Evolutionary conservation across 1,139 yeast genomes (phyloP), one percentile per base, ranked within the genome.

Genomic region (Blastobotrys petasosporus): DNA sequence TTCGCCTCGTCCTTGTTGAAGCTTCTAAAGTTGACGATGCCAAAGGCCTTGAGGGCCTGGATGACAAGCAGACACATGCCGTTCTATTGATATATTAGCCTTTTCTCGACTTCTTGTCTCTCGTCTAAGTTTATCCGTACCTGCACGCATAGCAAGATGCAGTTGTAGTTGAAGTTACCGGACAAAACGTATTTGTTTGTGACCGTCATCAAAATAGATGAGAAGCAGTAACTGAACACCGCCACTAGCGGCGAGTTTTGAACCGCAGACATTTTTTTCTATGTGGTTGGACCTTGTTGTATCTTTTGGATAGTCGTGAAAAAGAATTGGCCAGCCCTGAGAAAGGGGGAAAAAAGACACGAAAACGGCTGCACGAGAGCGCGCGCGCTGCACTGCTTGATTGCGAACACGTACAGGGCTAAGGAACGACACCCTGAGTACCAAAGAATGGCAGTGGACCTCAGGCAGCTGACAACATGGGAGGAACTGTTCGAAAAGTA

Each of bases 161-260:
- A 88, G 73, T 88, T 87, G 77, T 92, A 79, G 74, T 90, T 92
- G 75, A 92, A 92, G 46, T 75, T 69, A 53, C 77, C 75, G 41
- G 90, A 82, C 50, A 92, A 82, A 51, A 92, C 97, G 64, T 80
- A 88, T 71, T 92, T 92, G 76, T 92, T 92, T 52, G 97, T 90
- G 53, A 90, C 86, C n/a, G 98, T 92, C 98, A 92, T 92, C 67
- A 90, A 71, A 60, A 92, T 90, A 20, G 97, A 92, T 28, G 97
- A 85, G 50, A 77, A 75, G 74, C 97, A 92, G 78, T 92, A 92
- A 36, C 87, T 77, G 53, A 82, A 67, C 59, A 90, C 86, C 47
- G 97, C 88, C 56, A 86, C 75, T 16, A 94, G 90, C 31, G 52
- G 49, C 25, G 50, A 47, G 46, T 46, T 49, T 16, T 30, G 35